phyloP scores from a whole-genome alignment of 2,329 filamentous ascomycete species.

The Ceratocystis cubensis region DNA sequence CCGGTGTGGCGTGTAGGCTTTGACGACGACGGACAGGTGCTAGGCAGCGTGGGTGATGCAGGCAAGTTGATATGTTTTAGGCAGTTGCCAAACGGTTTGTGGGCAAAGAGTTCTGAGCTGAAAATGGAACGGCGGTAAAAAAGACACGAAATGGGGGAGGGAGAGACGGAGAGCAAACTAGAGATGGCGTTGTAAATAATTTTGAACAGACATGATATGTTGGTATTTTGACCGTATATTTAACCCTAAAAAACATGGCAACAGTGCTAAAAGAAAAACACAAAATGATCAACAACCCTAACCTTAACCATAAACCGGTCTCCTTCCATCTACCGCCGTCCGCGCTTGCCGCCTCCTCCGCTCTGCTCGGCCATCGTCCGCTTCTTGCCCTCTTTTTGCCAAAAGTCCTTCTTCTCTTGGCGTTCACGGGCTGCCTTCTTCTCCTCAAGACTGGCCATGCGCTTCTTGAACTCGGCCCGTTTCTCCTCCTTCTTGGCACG shows the following conservation, averaged over 20 bases:
- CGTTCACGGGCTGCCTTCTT: slow-evolving; percentile 80
- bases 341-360: slow-evolving; percentile 29
- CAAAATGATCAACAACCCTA: neutral
- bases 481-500: slow-evolving; percentile 78
- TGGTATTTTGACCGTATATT: neutral
- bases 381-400: slow-evolving; percentile 77
- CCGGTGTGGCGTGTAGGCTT: slow-evolving; percentile 68
- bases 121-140: slow-evolving; percentile 38
- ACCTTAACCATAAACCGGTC: neutral
- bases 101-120: slow-evolving; percentile 49
- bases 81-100: slow-evolving; percentile 44
- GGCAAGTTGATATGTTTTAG: slow-evolving; percentile 52
- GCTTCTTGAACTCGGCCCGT: slow-evolving; percentile 65
- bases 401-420: slow-evolving; percentile 83
- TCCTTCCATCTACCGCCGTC: slow-evolving; percentile 17
- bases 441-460: slow-evolving; percentile 69
- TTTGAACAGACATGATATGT: neutral
- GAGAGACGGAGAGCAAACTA: neutral
- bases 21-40: slow-evolving; percentile 55
- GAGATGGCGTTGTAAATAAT: neutral
- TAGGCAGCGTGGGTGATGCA: slow-evolving; percentile 66
- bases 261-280: neutral
- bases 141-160: neutral
- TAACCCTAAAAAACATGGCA: slow-evolving; percentile 3
- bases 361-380: slow-evolving; percentile 35